Percentiles rank a stretch among this genome's conserved stretches.
Conservation (phyloP, 2,329 filamentous ascomycete species). For the Helicocarpus griseus region DNA sequence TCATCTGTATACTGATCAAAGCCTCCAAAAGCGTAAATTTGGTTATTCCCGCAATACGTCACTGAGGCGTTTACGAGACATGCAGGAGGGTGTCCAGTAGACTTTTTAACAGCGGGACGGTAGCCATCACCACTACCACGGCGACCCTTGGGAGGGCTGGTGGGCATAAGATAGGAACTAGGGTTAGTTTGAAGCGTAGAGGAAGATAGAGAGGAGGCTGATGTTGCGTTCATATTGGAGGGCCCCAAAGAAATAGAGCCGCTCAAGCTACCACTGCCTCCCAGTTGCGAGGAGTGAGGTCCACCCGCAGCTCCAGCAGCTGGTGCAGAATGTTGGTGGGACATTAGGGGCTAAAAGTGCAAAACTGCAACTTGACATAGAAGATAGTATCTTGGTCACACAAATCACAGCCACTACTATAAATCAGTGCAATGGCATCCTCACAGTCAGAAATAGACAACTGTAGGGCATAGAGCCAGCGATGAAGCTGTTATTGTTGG, state of each 20-base stretch:
- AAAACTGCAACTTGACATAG: not conserved
- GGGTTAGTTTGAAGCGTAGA: conserved; percentile 39
- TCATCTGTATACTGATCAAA: conserved; percentile 99
- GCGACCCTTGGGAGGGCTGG: conserved; percentile 62
- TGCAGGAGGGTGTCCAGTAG: conserved; percentile 71
- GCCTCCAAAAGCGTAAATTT: conserved; percentile 95
- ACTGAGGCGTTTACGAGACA: conserved; percentile 97
- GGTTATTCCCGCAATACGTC: conserved; percentile 95
- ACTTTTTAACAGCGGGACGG: conserved; percentile 71
- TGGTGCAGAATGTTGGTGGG: not conserved
- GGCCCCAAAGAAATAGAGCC: not conserved
- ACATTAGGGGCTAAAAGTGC: not conserved
- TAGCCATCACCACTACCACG: conserved; percentile 60
- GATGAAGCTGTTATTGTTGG: not conserved
- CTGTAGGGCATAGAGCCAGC: not conserved
- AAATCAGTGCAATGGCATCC: not conserved
- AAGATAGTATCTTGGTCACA: not conserved
- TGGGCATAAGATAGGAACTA: conserved; percentile 86
- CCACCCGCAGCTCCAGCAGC: not conserved
- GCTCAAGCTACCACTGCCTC: conserved; percentile 2
- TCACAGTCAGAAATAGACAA: not conserved
- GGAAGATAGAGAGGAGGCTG: conserved; percentile 10
- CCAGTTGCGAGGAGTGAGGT: not conserved
- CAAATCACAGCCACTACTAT: not conserved
- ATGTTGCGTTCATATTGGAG: conserved; percentile 3